These are phyloP conservation scores for Penicillium paradoxum DNA, from an alignment of 495 filamentous ascomycete species.

Conservation along the genomic window DNA sequence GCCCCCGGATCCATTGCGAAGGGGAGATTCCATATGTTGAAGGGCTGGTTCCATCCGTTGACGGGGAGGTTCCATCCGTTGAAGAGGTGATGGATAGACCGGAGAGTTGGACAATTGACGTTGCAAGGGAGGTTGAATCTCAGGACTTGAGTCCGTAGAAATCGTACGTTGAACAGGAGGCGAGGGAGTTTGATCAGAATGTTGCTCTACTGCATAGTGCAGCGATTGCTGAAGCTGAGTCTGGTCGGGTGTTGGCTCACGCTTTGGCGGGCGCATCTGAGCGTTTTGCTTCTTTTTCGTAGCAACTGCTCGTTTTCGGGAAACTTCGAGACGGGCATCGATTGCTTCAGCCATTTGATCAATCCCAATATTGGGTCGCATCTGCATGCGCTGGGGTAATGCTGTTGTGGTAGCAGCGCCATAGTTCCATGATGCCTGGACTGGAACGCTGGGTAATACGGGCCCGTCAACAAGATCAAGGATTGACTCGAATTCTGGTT, in stretches of 20 bases:
- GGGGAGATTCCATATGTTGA: constrained; percentile 15
- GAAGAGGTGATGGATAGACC: constrained; percentile 34
- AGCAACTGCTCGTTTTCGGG: constrained; percentile 19
- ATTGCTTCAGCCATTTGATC: constrained; percentile 24
- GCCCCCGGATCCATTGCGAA: constrained; percentile 2
- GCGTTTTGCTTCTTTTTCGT: constrained; percentile 1
- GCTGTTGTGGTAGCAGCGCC: constrained; percentile 25
- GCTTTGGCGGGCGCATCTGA: constrained; percentile 13
- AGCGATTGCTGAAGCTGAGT: constrained; percentile 33
- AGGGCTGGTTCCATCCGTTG: constrained; percentile 28
- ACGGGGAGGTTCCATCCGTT: constrained; percentile 14
- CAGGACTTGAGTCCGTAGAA: constrained; percentile 34
- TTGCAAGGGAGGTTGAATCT: constrained; percentile 17
- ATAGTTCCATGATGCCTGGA: constrained; percentile 32
- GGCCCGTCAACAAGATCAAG: constrained; percentile 10
- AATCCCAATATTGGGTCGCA: constrained; percentile 18
- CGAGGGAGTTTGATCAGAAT: constrained; percentile 34
- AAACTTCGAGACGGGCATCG: constrained; percentile 19
- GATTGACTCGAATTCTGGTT: constrained; percentile 5
- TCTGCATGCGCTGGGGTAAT: constrained; percentile 21
- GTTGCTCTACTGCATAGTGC: constrained; percentile 23
- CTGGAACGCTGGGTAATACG: constrained; percentile 26
- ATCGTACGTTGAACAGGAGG: constrained; percentile 36
- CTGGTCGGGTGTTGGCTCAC: constrained; percentile 42
- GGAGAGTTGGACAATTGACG: constrained; percentile 24